Evolutionary conservation across 164 flowering plant species (phyloP).

Genomic region (Stephania yunnanensis): DNA sequence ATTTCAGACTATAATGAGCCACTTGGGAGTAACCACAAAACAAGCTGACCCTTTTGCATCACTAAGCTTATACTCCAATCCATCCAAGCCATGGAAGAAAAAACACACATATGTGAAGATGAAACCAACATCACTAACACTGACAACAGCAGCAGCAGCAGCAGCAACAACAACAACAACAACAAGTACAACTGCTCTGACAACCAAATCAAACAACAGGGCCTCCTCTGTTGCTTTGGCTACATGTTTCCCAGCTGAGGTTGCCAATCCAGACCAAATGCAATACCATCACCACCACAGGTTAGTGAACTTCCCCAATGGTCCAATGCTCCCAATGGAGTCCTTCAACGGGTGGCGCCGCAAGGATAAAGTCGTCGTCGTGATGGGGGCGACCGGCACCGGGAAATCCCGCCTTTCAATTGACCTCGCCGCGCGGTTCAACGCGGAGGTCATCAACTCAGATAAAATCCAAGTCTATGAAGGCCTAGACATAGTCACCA

Average conservation of each 20-base stretch:
- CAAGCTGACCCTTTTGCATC: constrained; percentile 2
- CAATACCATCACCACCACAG: constrained; percentile 15
- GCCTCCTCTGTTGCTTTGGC: constrained; percentile 22
- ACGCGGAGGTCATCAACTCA: constrained; percentile 67
- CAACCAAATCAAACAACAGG: constrained; percentile 1
- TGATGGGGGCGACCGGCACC: constrained; percentile 85
- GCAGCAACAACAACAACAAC: too few species aligned
- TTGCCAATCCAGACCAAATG: neutral
- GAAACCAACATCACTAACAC: too few species aligned
- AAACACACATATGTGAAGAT: neutral
- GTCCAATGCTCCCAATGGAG: constrained; percentile 22
- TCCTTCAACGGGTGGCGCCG: constrained; percentile 25
- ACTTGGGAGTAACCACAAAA: neutral
- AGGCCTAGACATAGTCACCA: constrained; percentile 74
- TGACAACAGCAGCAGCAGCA: too few species aligned
- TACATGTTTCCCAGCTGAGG: constrained; percentile 8
- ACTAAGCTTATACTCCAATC: neutral
- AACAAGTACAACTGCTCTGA: neutral
- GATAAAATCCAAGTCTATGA: constrained; percentile 82
- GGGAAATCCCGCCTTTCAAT: constrained; percentile 78
- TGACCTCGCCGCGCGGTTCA: constrained; percentile 58
- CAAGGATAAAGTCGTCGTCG: constrained; percentile 67
- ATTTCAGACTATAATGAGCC: neutral
- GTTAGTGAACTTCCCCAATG: constrained; percentile 28
- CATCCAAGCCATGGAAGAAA: neutral